Evolutionary conservation across 306 rosid species (phyloP).

Genomic region (Acacia crassicarpa): DNA sequence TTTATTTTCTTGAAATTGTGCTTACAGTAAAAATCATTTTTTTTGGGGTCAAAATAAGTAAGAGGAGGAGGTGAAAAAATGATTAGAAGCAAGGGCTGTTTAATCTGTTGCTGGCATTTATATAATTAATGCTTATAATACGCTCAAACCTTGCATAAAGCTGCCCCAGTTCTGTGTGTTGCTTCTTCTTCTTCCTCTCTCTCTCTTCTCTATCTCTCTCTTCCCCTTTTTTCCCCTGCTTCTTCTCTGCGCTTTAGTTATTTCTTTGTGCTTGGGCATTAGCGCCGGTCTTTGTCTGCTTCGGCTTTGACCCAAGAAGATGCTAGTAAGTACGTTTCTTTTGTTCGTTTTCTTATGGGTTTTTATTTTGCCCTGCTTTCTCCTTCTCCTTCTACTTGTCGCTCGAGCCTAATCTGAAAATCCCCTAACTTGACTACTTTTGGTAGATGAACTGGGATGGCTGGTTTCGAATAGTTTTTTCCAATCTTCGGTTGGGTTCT

Average conservation of each 20-base stretch:
- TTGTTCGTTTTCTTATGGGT: slow-evolving; percentile 36
- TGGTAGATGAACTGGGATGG: slow-evolving; percentile 3
- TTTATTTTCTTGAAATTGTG: too few species aligned
- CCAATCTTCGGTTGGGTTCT: slow-evolving; percentile 20
- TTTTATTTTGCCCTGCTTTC: slow-evolving; percentile 10
- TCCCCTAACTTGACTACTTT: slow-evolving; percentile 24
- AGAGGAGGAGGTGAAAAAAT: not conserved
- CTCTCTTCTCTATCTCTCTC: slow-evolving; percentile 8
- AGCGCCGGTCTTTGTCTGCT: slow-evolving; percentile 4
- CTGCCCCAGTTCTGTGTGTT: slow-evolving; percentile 32
- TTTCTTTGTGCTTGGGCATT: slow-evolving; percentile 25
- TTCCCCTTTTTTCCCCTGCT: slow-evolving; percentile 9
- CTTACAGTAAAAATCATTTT: too few species aligned
- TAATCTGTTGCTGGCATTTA: slow-evolving; percentile 54
- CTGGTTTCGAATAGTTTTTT: not conserved
- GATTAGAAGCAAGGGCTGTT: slow-evolving; percentile 23
- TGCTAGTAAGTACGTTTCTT: slow-evolving; percentile 98
- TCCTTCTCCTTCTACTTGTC: not conserved
- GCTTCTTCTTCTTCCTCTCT: slow-evolving; percentile 28
- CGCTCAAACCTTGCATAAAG: slow-evolving; percentile 36
- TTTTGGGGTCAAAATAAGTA: too few species aligned
- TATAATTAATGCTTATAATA: slow-evolving; percentile 70
- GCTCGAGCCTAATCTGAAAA: slow-evolving; percentile 7
- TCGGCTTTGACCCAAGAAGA: slow-evolving; percentile 63
- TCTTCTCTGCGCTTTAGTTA: slow-evolving; percentile 14